Evolutionary conservation across 805 yeast genomes (phyloP), one percentile per base, ranked within the genome.

Genomic region (Naumovozyma baii): DNA sequence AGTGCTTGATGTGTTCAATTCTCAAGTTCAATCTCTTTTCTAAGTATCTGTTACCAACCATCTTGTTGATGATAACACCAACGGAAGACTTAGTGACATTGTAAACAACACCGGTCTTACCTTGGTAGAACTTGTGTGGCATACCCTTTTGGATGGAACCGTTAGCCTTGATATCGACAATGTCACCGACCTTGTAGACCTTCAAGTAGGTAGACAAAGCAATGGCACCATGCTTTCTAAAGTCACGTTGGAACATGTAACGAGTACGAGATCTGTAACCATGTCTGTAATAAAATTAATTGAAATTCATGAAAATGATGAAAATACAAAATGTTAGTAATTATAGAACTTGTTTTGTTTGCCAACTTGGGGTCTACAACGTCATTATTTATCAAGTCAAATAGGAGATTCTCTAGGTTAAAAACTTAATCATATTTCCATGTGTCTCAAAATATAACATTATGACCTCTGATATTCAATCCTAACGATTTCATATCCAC

Each of bases 201-300:
- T 85, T 87, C 78, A 92, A 74, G 92, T 90, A 92, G 68, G 94
- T 84, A 59, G 96, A 84, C 79, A 92, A 75, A 56, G 95, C 80
- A 67, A 87, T 76, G 62, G 81, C 72, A 72, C 98, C 98, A 75
- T 90, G 94, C 64, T 66, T 69, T 81, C 84, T 88, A 88, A 83
- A 92, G 82, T 90, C 97, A 76, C 98, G 92, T 75, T 87, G 85
- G 94, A 92, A 92, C 78, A 94, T 94, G 88, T 92, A 92, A 76
- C 98, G 95, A 76, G 98, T 90, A 78, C 98, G 92, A 65, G 96
- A 87, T 88, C 98, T 88, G 82, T 86, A 88, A 83, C 98, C 98
- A 78, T 86, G 96, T 73, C 87, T 76, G 54, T 51, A 44, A 30
- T 31, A 43, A 48, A 43, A 18, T 25, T 8, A 31, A 26, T 33